Percentiles rank a stretch among this genome's conserved stretches.
Conservation (phyloP, 2,329 filamentous ascomycete genomes). For the Epichloe aotearoae region DNA sequence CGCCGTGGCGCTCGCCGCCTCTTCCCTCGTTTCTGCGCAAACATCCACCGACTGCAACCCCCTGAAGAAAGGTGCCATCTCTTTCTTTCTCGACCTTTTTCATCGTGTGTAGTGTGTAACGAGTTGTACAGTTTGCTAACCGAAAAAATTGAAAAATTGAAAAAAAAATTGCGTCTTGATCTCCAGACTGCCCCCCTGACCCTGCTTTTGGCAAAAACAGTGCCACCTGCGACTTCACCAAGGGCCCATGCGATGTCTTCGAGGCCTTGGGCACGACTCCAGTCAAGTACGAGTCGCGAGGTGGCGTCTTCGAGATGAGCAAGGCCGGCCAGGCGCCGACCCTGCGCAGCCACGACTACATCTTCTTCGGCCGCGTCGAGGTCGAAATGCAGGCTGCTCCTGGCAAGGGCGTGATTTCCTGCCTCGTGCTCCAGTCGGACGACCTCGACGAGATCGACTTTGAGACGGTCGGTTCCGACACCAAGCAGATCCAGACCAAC, state of each 20-base stretch:
- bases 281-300: background rate
- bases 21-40: background rate
- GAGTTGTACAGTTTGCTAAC: no score
- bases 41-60: background rate
- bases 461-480: background rate
- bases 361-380: background rate
- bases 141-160: no score
- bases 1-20: background rate
- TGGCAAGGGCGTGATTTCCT: background rate
- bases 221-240: background rate
- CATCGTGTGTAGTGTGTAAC: no score
- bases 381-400: background rate
- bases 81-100: background rate
- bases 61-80: background rate
- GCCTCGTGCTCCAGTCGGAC: background rate
- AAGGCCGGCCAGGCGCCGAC: background rate
- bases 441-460: background rate
- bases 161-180: no score
- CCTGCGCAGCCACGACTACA: background rate
- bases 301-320: background rate
- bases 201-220: background rate
- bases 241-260: background rate
- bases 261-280: background rate
- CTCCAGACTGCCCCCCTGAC: background rate
- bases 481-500: background rate